Conservation (phyloP, 306 rosid genomes). For the Inga leiocalycina region DNA sequence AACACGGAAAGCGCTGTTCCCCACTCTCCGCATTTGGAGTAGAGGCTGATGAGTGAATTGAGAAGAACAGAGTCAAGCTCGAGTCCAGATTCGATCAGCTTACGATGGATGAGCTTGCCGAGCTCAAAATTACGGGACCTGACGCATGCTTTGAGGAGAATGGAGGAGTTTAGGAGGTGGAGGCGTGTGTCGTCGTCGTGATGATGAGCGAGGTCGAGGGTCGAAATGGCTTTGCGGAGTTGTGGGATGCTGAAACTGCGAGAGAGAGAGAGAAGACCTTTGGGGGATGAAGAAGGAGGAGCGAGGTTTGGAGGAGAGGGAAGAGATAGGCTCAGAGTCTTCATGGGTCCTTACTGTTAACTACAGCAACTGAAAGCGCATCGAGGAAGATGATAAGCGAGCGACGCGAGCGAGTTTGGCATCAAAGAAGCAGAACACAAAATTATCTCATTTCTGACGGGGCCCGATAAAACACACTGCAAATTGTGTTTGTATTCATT, state of each 20-base stretch:
- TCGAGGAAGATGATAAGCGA: not conserved
- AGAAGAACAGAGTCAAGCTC: conserved; percentile 45
- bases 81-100: conserved; percentile 41
- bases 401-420: too few species aligned
- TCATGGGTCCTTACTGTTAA: not conserved
- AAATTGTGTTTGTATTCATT: too few species aligned
- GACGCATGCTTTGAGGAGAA: conserved; percentile 63
- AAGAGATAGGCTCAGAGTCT: conserved; percentile 9
- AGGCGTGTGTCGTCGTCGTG: conserved; percentile 5
- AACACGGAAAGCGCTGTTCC: conserved; percentile 43
- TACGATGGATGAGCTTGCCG: conserved; percentile 55
- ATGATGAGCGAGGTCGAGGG: conserved; percentile 30
- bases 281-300: not conserved
- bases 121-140: conserved; percentile 42
- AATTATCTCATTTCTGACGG: too few species aligned
- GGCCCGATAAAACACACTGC: too few species aligned
- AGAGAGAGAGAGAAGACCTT: not conserved
- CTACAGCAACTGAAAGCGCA: not conserved
- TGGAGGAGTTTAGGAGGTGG: conserved; percentile 36
- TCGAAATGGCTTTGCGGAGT: conserved; percentile 49
- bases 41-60: conserved; percentile 51
- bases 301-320: not conserved
- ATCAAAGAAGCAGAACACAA: too few species aligned
- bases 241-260: conserved; percentile 31
- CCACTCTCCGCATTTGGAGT: conserved; percentile 56